Percentiles rank a stretch among this genome's conserved stretches.
Conservation (phyloP, 257 asterid species). For the Rehmannia glutinosa region DNA sequence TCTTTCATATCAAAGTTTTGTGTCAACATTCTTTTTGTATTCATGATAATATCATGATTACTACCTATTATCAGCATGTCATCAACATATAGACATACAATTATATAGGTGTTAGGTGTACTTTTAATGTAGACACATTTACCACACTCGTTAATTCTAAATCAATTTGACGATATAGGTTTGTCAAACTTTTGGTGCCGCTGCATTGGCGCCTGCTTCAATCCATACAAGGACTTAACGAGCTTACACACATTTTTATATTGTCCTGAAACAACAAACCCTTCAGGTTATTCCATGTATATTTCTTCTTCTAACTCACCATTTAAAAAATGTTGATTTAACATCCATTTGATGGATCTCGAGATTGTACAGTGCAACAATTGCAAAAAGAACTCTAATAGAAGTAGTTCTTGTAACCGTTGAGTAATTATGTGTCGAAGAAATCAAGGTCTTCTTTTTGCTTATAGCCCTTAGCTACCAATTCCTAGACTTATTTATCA, state of each 20-base stretch:
- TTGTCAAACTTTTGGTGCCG: not conserved
- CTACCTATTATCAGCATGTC: too few relatives aligned
- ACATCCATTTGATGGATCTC: not conserved
- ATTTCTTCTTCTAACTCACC: not conserved
- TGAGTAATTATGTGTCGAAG: too few relatives aligned
- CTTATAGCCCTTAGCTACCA: too few relatives aligned
- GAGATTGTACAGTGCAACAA: not conserved
- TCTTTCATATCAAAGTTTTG: too few relatives aligned
- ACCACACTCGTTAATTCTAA: not conserved
- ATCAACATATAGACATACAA: too few relatives aligned
- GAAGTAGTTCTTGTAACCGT: too few relatives aligned
- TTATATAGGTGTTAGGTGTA: too few relatives aligned
- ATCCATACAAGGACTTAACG: not conserved
- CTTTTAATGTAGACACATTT: too few relatives aligned
- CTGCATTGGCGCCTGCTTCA: slow-evolving; percentile 3
- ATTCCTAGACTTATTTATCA: not conserved
- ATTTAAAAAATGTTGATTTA: not conserved
- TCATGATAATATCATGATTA: too few relatives aligned
- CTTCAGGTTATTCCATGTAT: slow-evolving; percentile 4
- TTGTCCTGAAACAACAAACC: not conserved
- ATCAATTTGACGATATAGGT: not conserved
- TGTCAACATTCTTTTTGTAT: too few relatives aligned
- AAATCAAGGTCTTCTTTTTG: too few relatives aligned
- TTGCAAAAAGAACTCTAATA: too few relatives aligned
- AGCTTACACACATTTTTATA: not conserved